A percentile compares a stretch with the other conserved stretches of the same genome.
Conservation (phyloP, 768 basidiomycete species). For the Phylloporus rhodoxanthus region DNA sequence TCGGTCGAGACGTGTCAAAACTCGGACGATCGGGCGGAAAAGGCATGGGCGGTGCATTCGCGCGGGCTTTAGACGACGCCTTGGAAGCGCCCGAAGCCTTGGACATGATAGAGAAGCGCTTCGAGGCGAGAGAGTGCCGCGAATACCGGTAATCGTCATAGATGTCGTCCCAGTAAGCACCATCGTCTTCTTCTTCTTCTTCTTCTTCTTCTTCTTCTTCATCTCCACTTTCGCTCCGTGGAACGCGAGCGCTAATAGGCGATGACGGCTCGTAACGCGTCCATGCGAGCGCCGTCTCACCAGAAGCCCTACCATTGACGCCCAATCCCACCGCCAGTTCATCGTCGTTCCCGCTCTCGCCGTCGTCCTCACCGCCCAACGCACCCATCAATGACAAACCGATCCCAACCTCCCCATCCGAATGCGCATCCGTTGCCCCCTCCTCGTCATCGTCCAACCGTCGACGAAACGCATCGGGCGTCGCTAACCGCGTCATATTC, state of each 20-base stretch:
- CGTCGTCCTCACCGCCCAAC: slow-evolving; percentile 29
- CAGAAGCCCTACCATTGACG: not conserved
- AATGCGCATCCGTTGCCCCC: slow-evolving; percentile 28
- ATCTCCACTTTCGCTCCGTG: slow-evolving; percentile 1
- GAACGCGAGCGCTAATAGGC: slow-evolving; percentile 8
- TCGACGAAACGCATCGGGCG: slow-evolving; percentile 23
- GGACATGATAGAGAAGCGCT: slow-evolving; percentile 14
- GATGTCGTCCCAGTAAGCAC: slow-evolving; percentile 65
- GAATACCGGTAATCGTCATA: slow-evolving; percentile 80
- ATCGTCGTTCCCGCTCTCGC: not conserved
- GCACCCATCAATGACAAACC: slow-evolving; percentile 61
- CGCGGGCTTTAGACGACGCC: slow-evolving; percentile 20
- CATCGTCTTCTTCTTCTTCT: slow-evolving; percentile 26
- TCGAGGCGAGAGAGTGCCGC: slow-evolving; percentile 47
- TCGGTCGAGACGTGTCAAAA: slow-evolving; percentile 10
- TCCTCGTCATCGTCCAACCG: slow-evolving; percentile 10
- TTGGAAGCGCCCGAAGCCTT: slow-evolving; percentile 23
- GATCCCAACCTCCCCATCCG: slow-evolving; percentile 62
- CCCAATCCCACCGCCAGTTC: not conserved
- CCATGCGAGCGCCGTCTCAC: slow-evolving; percentile 22
- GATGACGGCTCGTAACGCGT: slow-evolving; percentile 26
- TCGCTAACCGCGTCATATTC: slow-evolving; percentile 20
- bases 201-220: slow-evolving; percentile 4
- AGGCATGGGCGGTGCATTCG: slow-evolving; percentile 25
- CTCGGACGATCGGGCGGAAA: slow-evolving; percentile 18